Evolutionary conservation across 306 rosid genomes (phyloP).

Genomic region (Pyrus bretschneideri): DNA sequence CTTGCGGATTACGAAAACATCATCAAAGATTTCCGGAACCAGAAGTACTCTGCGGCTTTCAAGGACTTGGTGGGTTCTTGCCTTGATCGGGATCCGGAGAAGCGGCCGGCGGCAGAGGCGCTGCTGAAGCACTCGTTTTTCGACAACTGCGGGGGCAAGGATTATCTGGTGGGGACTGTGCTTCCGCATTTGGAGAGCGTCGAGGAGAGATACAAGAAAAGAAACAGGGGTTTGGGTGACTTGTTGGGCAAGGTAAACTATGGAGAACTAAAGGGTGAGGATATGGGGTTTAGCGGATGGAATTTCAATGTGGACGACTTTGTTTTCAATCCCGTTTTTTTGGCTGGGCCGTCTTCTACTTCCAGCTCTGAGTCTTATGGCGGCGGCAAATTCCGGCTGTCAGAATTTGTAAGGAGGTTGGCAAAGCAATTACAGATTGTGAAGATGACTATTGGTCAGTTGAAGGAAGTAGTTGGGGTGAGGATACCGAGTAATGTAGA

Average conservation of each 20-base stretch:
- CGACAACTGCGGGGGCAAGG: slow-evolving; percentile 30
- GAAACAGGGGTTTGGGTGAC: not conserved
- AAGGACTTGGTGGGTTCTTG: slow-evolving; percentile 64
- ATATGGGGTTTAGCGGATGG: slow-evolving; percentile 66
- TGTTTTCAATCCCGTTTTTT: slow-evolving; percentile 51
- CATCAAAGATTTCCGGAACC: slow-evolving; percentile 9
- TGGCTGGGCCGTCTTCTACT: not conserved
- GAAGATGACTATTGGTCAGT: too few species aligned
- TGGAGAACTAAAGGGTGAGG: not conserved
- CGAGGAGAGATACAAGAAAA: slow-evolving; percentile 42
- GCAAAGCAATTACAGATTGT: too few species aligned
- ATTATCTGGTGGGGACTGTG: slow-evolving; percentile 39
- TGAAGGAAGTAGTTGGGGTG: not conserved
- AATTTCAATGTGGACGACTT: slow-evolving; percentile 60
- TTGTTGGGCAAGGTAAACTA: not conserved
- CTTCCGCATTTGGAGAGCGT: slow-evolving; percentile 42
- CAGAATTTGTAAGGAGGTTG: slow-evolving; percentile 25
- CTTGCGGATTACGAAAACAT: slow-evolving; percentile 43
- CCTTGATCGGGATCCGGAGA: slow-evolving; percentile 51
- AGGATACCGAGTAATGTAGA: slow-evolving; percentile 19
- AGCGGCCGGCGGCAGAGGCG: slow-evolving; percentile 48
- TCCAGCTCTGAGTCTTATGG: not conserved
- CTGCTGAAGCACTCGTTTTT: slow-evolving; percentile 56
- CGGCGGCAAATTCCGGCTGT: not conserved
- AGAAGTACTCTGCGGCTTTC: slow-evolving; percentile 48